Conservation (phyloP, 805 yeast species). For the Candida ascalaphidarum region DNA sequence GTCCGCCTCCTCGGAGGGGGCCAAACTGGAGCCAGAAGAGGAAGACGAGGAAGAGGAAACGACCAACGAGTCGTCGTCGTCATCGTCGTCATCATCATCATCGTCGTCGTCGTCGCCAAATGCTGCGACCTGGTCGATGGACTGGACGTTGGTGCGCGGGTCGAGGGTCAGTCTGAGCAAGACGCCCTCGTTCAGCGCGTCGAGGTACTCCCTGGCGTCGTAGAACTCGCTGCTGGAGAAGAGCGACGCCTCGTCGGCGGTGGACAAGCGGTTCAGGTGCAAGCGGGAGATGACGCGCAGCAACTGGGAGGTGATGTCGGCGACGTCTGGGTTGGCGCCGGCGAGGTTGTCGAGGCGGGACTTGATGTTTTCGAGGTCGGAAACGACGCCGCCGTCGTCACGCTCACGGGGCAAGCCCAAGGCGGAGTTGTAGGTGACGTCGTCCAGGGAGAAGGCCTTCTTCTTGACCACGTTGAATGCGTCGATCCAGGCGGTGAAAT, state of each 20-base stretch:
- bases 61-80: slow-evolving; percentile 8
- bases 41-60: slow-evolving; percentile 11
- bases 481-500: slow-evolving; percentile 75
- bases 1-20: slow-evolving; percentile 7
- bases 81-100: slow-evolving; percentile 8
- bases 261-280: not conserved
- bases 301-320: too few relatives aligned
- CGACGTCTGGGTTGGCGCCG: too few relatives aligned
- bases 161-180: too few relatives aligned
- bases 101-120: slow-evolving; percentile 2
- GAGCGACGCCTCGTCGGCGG: slow-evolving; percentile 18
- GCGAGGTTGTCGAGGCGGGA: too few relatives aligned
- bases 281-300: not conserved
- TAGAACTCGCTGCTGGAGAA: slow-evolving; percentile 24
- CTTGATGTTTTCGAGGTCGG: too few relatives aligned
- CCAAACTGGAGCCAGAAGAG: too few relatives aligned
- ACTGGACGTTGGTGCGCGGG: too few relatives aligned
- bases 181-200: slow-evolving; percentile 41
- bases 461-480: slow-evolving; percentile 57
- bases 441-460: slow-evolving; percentile 1
- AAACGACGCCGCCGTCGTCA: too few relatives aligned
- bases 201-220: slow-evolving; percentile 65
- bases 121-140: too few relatives aligned
- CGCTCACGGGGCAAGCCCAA: too few relatives aligned
- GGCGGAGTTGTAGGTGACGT: slow-evolving; percentile 1